Evolutionary conservation across 805 yeast genomes (phyloP), one percentile per base, ranked within the genome.

Genomic region (Cyberlindnera xishuangbannaensis): DNA sequence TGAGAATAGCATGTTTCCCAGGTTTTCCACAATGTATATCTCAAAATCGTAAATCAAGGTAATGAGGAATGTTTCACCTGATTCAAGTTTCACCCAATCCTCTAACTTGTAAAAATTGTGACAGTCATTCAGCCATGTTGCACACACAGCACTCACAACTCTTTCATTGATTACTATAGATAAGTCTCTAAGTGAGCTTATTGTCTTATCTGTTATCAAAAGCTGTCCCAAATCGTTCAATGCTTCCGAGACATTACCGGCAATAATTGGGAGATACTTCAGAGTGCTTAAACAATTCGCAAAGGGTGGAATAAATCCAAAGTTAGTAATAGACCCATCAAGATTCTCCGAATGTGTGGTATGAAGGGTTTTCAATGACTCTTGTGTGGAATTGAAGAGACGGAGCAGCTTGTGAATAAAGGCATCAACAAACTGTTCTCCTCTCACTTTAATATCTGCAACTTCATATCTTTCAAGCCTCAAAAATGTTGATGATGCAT

Each of bases 251-350:
- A 79, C 54, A 3, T 64, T 60, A 3, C 61, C 62, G 17, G 71
- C 61, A 12, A 78, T 58, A 18, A 57, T 55, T 1, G 76, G 67
- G 24, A 74, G 51, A 45, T 71, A 76, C 42, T 70, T 64, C 22
- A 76, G 53, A 3, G 81, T 65, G 28, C 83, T 67, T 16, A 83
- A 58, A 7, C 81, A 71, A 48, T 80, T 83, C 1, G 86, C 65
- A 34, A 64, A 63, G 1, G 80, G 78, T 4, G 90, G 88, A 15
- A 79, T 50, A 46, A 76, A 78, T 1, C 79, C 78, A 51, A 62
- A 73, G 22, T 58, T 56, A 6, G 43, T 28, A 1, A 63, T 51
- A 2, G 47, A 27, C 6, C 63, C 64, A 9, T 55, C 44, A 10
- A 46, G 40, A 6, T 36, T 37, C 4, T 36, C 40, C 13, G 43